Evolutionary conservation across 163 green algal genomes (phyloP), one percentile per base, ranked within the genome.

Genomic region (Chlamydomonas reinhardtii): DNA sequence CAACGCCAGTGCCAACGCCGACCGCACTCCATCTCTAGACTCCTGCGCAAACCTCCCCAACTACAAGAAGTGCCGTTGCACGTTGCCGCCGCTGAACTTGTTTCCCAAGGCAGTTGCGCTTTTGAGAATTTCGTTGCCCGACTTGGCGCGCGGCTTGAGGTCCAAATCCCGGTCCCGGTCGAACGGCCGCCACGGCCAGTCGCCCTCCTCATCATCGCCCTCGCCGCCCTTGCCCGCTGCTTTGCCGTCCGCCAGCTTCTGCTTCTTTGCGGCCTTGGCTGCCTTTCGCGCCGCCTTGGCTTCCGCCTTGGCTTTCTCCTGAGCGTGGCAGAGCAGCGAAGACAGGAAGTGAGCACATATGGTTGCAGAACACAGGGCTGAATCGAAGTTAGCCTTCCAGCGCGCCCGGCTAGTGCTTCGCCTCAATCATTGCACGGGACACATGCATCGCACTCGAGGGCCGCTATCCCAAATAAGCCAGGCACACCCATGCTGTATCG

Each of bases 181-280:
- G 39, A 91, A 88, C 1, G 94, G 95, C 73, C 89, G 85, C 94
- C 94, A 96, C 72, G 94, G 94, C 83, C 96, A 94, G 62, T 91
- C 89, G 72, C 89, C 80, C 15, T 68, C n/a, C 59, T 89, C 77
- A 5, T 0, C 77, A 1, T 29, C 79, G 2, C 14, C 65, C 29
- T 48, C 43, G 29, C 64, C 76, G n/a, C n/a, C 77, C 24, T 73
- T 52, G 12, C 29, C 81, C 43, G n/a, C 48, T 9, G 68, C 54
- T 1, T 25, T 43, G 20, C 14, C 85, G 35, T n/a, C 76, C 65
- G 68, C 66, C 25, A 32, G 73, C 8, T 64, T 74, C 1, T 24
- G 66, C n/a, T 43, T 71, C 43, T 86, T 81, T 52, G 87, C 43
- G 27, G 75, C 81, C 39, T 82, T 82, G 31, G 72, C 64, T 25